Evolutionary conservation across 306 rosid genomes (phyloP).

Genomic region (Gastrolobium bilobum): DNA sequence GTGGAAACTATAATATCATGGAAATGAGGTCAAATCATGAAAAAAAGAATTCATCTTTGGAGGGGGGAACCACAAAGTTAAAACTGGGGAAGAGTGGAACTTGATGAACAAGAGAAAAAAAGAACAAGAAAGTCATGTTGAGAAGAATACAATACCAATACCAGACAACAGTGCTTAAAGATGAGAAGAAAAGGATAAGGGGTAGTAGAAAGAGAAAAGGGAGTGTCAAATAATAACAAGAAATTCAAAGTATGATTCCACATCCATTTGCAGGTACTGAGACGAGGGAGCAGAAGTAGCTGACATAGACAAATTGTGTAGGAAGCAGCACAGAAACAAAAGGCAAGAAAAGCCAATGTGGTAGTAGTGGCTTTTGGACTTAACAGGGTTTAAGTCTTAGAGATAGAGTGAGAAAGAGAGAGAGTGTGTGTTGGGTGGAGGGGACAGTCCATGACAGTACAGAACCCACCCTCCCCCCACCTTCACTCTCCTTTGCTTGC

Average conservation of each 20-base stretch:
- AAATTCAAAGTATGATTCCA: conserved; percentile 89
- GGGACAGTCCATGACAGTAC: conserved; percentile 90
- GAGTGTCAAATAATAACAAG: conserved; percentile 80
- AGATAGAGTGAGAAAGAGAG: conserved; percentile 58
- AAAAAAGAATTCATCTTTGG: conserved; percentile 56
- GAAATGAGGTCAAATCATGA: conserved; percentile 70
- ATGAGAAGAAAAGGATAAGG: conserved; percentile 31
- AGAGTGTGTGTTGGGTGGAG: conserved; percentile 80
- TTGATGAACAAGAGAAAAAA: conserved; percentile 56
- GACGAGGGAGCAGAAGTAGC: conserved; percentile 87
- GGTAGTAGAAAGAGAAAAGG: conserved; percentile 29
- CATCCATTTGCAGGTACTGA: conserved; percentile 85
- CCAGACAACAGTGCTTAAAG: conserved; percentile 46
- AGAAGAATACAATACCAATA: conserved; percentile 50
- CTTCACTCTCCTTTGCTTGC: conserved; percentile 58
- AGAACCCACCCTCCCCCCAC: conserved; percentile 83
- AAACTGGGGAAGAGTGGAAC: conserved; percentile 52
- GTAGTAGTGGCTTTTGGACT: conserved; percentile 75
- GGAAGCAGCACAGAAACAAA: conserved; percentile 89
- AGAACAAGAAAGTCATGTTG: conserved; percentile 56
- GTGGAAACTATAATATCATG: conserved; percentile 49
- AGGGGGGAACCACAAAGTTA: conserved; percentile 56
- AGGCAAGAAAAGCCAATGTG: conserved; percentile 80
- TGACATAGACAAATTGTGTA: conserved; percentile 88
- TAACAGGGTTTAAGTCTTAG: conserved; percentile 54